Base-by-base conservation (phyloP, 106 monocot species). In the Dendrobium huoshanense region DNA sequence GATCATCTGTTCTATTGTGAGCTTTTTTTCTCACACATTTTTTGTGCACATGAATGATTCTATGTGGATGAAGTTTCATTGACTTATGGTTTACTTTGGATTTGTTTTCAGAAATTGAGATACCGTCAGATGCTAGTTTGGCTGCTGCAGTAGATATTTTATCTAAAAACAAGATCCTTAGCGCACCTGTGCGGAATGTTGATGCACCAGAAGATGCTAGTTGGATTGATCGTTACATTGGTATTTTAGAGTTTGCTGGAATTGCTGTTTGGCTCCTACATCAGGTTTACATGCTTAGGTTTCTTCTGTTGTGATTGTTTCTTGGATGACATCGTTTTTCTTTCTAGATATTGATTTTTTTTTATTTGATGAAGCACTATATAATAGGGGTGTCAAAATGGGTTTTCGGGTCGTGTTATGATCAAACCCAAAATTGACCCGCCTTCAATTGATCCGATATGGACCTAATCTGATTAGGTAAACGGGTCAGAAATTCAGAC, bases 181-280 rank as follows among this genome's bases (percentile, higher is more conserved):
- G 96, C 48, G 92, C 92, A 47, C 96, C 96, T 79, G 92, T 96
- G 11, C 64, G 85, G 41, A 85, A 96, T 86, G 94, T 94, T 42
- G 85, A 94, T 45, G 94, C 96, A 80, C 87, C 87, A 42, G 90
- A 89, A 81, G 96, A 96, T 88, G 92, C 96, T 43, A 96, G 96
- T 77, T 96, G 96, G 96, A 96, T 96, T 37, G 96, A 96, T 77
- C 85, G 82, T 83, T 96, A 96, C 55, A 89, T 96, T 78, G 96
- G 96, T 41, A 90, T 96, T 33, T 84, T 94, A 22, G 96, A 96
- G 64, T 96, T 96, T 86, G 88, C 96, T 54, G 96, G 96, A 76
- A 92, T 96, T 86, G 90, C 90, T 77, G 88, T 96, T 20, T 96
- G 96, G 96, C 88, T 96, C 72, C 90, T 96, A 37, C 87, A 94